Conservation (phyloP, 495 filamentous ascomycete species). For the Zalerion maritima region DNA sequence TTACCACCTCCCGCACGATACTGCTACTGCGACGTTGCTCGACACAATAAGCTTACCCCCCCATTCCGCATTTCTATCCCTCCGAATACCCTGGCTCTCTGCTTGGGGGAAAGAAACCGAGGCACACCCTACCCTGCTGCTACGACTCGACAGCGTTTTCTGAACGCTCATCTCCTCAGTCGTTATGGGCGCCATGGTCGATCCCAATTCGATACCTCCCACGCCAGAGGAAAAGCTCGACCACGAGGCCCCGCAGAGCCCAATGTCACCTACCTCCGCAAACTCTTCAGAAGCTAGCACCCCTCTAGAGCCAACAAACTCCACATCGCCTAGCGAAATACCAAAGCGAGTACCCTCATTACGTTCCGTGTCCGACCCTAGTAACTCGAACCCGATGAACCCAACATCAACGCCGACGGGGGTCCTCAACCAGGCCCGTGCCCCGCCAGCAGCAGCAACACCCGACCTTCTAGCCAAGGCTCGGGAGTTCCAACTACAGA, state of each 20-base stretch:
- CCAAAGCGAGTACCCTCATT: conserved; percentile 38
- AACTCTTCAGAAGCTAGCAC: conserved; percentile 33
- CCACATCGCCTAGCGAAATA: conserved; percentile 9
- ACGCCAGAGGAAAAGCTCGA: conserved; percentile 25
- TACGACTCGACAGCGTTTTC: too few relatives aligned
- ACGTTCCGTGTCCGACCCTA: conserved; percentile 40
- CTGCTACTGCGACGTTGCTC: too few relatives aligned
- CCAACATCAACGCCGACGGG: conserved; percentile 68
- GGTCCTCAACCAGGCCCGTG: conserved; percentile 68
- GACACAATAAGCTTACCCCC: too few relatives aligned
- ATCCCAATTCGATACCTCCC: conserved; percentile 16
- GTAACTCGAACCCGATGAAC: conserved; percentile 40
- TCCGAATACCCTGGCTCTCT: too few relatives aligned
- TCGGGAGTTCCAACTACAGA: conserved; percentile 59
- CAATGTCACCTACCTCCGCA: conserved; percentile 24
- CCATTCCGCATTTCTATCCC: too few relatives aligned
- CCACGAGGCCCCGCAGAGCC: conserved; percentile 15
- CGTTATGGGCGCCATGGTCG: conserved; percentile 18
- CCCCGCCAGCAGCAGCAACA: too few relatives aligned
- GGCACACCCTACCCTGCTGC: too few relatives aligned
- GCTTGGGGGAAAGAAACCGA: too few relatives aligned
- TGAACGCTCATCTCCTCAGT: background rate
- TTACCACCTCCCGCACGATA: too few relatives aligned
- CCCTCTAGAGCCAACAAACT: conserved; percentile 21
- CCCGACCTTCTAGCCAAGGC: conserved; percentile 73